Conservation (phyloP, 1,284 basidiomycete species). For the Calocybe gambosa region DNA sequence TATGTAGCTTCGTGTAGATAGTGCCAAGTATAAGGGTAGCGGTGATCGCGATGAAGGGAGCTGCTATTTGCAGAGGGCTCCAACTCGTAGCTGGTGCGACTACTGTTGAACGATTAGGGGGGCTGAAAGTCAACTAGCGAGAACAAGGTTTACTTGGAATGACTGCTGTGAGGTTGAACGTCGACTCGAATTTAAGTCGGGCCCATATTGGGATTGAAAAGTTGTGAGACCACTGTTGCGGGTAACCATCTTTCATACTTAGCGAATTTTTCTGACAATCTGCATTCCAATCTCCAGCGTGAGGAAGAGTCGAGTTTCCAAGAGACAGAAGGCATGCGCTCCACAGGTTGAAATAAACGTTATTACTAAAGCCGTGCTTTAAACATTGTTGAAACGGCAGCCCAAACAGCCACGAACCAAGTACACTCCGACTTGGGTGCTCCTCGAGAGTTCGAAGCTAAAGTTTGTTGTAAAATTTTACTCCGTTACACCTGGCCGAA, state of each 20-base stretch:
- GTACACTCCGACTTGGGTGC: constrained; percentile 20
- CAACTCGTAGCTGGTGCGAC: constrained; percentile 15
- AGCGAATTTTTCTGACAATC: constrained; percentile 18
- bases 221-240: constrained; percentile 1
- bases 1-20: constrained; percentile 13
- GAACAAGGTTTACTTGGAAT: constrained; percentile 16
- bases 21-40: constrained; percentile 21
- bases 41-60: constrained; percentile 26
- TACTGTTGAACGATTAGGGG: constrained; percentile 3
- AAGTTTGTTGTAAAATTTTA: not conserved
- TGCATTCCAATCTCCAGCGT: constrained; percentile 19
- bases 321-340: constrained; percentile 24
- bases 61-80: constrained; percentile 27
- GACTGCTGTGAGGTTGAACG: constrained; percentile 17
- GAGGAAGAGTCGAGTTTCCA: constrained; percentile 17
- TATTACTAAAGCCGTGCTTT: constrained; percentile 17
- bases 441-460: not conserved
- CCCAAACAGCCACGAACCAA: constrained; percentile 20
- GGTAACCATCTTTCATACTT: constrained; percentile 10
- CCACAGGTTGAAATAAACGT: constrained; percentile 29
- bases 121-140: not conserved
- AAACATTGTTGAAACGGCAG: not conserved
- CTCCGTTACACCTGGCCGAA: not conserved
- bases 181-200: constrained; percentile 12
- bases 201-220: constrained; percentile 22